These are phyloP conservation scores for Chaetomiaceae sp. DNA, from an alignment of 2,329 filamentous ascomycete genomes.

Conservation along the genomic window DNA sequence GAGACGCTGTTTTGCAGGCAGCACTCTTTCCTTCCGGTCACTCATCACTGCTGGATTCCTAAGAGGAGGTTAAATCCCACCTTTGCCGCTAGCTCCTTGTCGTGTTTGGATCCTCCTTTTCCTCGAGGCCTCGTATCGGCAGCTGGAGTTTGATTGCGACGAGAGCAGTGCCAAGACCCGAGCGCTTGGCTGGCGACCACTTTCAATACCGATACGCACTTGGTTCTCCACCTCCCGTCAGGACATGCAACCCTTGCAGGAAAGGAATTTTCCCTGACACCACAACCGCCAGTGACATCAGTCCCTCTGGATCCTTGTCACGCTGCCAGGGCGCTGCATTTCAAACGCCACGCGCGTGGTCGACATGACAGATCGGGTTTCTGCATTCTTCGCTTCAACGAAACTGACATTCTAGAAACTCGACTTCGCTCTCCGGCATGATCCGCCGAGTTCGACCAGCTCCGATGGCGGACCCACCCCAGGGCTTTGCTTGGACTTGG, in stretches of 20 bases:
- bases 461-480: neutral
- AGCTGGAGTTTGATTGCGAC: conserved; percentile 16
- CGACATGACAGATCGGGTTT: conserved; percentile 1
- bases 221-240: neutral
- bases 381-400: neutral
- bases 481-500: neutral
- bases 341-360: neutral
- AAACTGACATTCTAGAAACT: neutral
- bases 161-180: conserved; percentile 14
- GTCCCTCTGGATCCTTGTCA: neutral
- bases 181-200: neutral
- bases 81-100: neutral
- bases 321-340: neutral
- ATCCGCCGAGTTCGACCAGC: neutral
- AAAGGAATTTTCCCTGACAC: neutral
- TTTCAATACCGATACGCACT: conserved; percentile 12
- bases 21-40: too few species aligned
- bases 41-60: too few species aligned
- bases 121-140: conserved; percentile 14
- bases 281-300: conserved; percentile 8
- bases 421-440: neutral
- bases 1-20: neutral
- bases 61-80: neutral
- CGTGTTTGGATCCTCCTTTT: neutral
- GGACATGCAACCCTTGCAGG: conserved; percentile 1